Percentiles rank a stretch among this genome's conserved stretches.
These are phyloP conservation scores for Colletotrichum trifolii DNA, from an alignment of 2,329 filamentous ascomycete species.

Conservation along the genomic window DNA sequence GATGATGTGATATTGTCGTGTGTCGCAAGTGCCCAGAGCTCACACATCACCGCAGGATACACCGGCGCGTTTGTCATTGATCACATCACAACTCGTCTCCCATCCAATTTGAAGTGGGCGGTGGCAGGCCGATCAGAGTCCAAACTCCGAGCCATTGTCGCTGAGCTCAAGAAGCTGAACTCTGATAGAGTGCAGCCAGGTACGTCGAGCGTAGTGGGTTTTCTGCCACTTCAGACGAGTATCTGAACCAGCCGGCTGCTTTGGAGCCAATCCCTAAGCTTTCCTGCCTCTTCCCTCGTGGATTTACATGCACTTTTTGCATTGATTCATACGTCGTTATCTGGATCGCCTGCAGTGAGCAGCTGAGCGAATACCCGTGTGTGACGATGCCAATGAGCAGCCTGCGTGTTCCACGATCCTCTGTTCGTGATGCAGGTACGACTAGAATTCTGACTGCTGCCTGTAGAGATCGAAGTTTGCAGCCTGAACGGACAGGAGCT, in stretches of 20 bases:
- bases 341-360: too few relatives aligned
- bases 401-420: conserved; percentile 11
- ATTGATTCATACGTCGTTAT: too few relatives aligned
- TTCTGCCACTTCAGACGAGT: conserved; percentile 11
- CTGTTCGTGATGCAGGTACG: not conserved
- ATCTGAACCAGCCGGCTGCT: conserved; percentile 3
- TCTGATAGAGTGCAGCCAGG: conserved; percentile 77
- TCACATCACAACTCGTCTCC: conserved; percentile 76
- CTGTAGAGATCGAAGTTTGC: conserved; percentile 63
- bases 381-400: not conserved
- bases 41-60: conserved; percentile 68
- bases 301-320: too few relatives aligned
- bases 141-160: conserved; percentile 77
- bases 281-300: not conserved
- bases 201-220: conserved; percentile 50
- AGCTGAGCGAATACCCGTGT: too few relatives aligned
- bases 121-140: conserved; percentile 82
- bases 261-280: not conserved
- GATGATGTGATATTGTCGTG: not conserved
- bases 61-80: conserved; percentile 83
- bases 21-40: not conserved
- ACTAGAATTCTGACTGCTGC: conserved; percentile 6
- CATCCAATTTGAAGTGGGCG: conserved; percentile 87
- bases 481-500: conserved; percentile 59
- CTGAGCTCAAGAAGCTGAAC: conserved; percentile 74